Conservation (phyloP, 768 basidiomycete genomes). For the Podaxis sp. region DNA sequence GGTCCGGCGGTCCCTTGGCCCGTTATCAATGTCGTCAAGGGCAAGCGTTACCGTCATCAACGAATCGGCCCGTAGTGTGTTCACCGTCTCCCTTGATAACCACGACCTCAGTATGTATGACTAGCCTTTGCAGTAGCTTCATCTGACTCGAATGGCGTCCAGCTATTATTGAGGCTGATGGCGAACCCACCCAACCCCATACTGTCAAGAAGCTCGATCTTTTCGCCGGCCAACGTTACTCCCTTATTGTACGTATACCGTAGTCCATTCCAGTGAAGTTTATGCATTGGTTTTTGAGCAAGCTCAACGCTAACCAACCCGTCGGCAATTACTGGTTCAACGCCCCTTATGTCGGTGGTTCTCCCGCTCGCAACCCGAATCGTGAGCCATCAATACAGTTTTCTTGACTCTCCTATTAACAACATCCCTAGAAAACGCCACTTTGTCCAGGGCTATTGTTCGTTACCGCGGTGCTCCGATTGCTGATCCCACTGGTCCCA, state of each 20-base stretch:
- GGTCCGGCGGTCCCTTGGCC: no score
- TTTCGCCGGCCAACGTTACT: slow-evolving; percentile 52
- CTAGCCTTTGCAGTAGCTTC: background rate
- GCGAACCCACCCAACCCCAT: slow-evolving; percentile 27
- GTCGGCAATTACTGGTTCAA: slow-evolving; percentile 49
- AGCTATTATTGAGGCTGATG: slow-evolving; percentile 40
- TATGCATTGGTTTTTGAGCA: background rate
- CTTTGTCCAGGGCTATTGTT: slow-evolving; percentile 31
- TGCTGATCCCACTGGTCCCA: slow-evolving; percentile 30
- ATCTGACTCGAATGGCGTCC: background rate
- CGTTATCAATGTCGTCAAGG: no score
- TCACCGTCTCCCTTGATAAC: slow-evolving; percentile 36
- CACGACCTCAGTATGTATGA: slow-evolving; percentile 24
- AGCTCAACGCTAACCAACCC: slow-evolving; percentile 38
- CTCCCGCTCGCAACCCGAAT: slow-evolving; percentile 28
- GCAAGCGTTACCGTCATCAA: no score
- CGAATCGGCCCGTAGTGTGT: slow-evolving; percentile 42
- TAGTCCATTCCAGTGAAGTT: background rate
- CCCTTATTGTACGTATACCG: slow-evolving; percentile 22
- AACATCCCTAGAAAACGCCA: slow-evolving; percentile 10
- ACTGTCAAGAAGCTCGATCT: slow-evolving; percentile 39
- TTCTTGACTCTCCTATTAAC: no score
- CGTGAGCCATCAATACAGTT: slow-evolving; percentile 21
- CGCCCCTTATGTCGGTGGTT: slow-evolving; percentile 30
- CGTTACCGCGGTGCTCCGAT: slow-evolving; percentile 37